phyloP scores from a whole-genome alignment of 2,329 filamentous ascomycete species.

The Apiospora sp. region DNA sequence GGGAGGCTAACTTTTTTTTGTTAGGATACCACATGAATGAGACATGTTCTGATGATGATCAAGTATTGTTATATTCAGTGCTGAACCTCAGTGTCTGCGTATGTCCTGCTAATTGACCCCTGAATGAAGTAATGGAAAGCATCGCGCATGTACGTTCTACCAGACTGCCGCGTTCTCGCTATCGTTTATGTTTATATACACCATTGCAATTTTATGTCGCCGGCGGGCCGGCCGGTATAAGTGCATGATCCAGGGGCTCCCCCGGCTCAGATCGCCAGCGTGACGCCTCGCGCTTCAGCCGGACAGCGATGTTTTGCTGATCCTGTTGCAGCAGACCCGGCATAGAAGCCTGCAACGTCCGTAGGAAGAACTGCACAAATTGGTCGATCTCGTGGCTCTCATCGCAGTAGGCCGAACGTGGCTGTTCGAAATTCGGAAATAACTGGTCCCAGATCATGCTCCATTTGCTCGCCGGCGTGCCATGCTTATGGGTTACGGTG shows the following conservation, averaged over 20 bases:
- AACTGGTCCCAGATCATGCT: not conserved
- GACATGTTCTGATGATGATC: slow-evolving; percentile 19
- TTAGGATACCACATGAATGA: slow-evolving; percentile 21
- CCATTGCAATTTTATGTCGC: not conserved
- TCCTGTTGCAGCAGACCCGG: not conserved
- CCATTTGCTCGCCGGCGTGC: not conserved
- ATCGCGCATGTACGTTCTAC: not conserved
- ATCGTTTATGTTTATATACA: not conserved
- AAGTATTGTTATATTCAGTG: not conserved
- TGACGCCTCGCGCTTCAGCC: not conserved
- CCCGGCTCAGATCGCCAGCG: not conserved
- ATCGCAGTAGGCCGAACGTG: not conserved
- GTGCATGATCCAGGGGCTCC: not conserved
- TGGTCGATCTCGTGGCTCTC: not conserved
- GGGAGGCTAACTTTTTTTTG: not conserved
- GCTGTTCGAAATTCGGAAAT: not conserved
- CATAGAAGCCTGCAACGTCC: not conserved
- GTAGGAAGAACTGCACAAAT: not conserved
- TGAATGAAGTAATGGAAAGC: not conserved
- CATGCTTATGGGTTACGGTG: not conserved
- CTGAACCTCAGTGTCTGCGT: not conserved
- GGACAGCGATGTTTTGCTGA: not conserved
- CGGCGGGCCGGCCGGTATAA: not conserved
- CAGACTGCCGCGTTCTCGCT: not conserved
- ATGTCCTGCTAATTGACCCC: not conserved